Percentiles rank a stretch among this genome's conserved stretches.
Conservation (phyloP, 2,329 filamentous ascomycete genomes). For the Helotiales sp. region DNA sequence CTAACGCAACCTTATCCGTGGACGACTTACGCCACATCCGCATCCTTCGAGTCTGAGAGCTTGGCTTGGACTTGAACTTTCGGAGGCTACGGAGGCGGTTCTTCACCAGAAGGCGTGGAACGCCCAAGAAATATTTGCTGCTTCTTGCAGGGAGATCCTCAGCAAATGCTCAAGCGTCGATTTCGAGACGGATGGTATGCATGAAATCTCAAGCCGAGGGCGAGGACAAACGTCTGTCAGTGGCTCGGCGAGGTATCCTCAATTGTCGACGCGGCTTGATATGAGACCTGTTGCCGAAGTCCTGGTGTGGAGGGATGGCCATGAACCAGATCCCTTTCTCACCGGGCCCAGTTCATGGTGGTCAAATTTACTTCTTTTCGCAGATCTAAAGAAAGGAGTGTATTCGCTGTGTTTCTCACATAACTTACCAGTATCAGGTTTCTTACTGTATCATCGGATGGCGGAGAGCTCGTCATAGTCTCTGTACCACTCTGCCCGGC, state of each 20-base stretch:
- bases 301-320: conserved; percentile 2
- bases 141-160: conserved; percentile 2
- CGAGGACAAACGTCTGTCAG: neutral
- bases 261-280: neutral
- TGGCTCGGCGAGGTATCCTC: neutral
- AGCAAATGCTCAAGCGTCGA: neutral
- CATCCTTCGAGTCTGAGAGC: neutral
- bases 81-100: neutral
- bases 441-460: neutral
- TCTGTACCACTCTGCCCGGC: neutral
- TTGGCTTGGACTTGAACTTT: neutral
- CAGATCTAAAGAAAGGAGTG: too few species aligned
- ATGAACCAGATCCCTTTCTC: neutral
- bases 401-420: too few species aligned
- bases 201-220: neutral
- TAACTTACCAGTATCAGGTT: neutral
- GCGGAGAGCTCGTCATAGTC: neutral
- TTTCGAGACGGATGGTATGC: neutral
- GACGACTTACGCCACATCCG: conserved; percentile 10
- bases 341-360: neutral
- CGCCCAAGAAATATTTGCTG: conserved; percentile 1
- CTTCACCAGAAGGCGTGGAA: conserved; percentile 2
- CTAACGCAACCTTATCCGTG: conserved; percentile 1
- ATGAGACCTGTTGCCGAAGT: conserved; percentile 7
- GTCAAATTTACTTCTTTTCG: neutral